These are phyloP conservation scores for Penicillium sp. DNA, from an alignment of 2,329 filamentous ascomycete genomes.

Conservation along the genomic window DNA sequence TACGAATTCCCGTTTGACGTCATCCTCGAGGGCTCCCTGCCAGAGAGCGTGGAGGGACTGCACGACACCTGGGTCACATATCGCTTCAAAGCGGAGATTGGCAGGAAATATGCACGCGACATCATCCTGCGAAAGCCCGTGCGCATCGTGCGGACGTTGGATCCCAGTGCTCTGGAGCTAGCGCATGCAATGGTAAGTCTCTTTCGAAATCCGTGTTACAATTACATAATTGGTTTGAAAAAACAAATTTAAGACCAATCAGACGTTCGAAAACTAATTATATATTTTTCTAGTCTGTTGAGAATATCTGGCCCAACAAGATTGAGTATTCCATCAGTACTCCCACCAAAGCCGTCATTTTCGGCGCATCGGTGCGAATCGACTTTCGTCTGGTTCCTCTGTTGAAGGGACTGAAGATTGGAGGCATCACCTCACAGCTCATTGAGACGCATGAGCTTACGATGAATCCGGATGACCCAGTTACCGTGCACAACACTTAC, in stretches of 20 bases:
- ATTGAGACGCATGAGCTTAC: conserved; percentile 72
- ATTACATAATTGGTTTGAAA: background rate
- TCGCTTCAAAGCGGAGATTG: conserved; percentile 83
- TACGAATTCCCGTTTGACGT: conserved; percentile 81
- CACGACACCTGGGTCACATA: conserved; percentile 84
- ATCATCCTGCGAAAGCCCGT: conserved; percentile 74
- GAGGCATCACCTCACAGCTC: conserved; percentile 75
- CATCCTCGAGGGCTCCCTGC: conserved; percentile 62
- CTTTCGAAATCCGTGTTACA: background rate
- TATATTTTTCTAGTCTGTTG: conserved; percentile 57
- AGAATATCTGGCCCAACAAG: conserved; percentile 98
- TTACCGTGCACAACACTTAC: conserved; percentile 44
- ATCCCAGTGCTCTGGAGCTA: conserved; percentile 71
- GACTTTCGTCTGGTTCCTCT: conserved; percentile 85
- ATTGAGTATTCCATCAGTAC: conserved; percentile 92
- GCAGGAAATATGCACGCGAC: conserved; percentile 86
- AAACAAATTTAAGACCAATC: background rate
- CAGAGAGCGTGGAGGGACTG: conserved; percentile 89
- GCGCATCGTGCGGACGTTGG: conserved; percentile 72
- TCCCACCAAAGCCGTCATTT: conserved; percentile 89
- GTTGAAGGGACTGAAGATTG: conserved; percentile 80
- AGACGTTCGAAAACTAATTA: background rate
- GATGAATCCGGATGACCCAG: conserved; percentile 45
- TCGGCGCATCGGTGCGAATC: conserved; percentile 79
- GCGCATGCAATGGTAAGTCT: conserved; percentile 71